Evolutionary conservation across 2,329 filamentous ascomycete genomes (phyloP), one percentile per base, ranked within the genome.

Genomic region (Bipolaris sorokiniana): DNA sequence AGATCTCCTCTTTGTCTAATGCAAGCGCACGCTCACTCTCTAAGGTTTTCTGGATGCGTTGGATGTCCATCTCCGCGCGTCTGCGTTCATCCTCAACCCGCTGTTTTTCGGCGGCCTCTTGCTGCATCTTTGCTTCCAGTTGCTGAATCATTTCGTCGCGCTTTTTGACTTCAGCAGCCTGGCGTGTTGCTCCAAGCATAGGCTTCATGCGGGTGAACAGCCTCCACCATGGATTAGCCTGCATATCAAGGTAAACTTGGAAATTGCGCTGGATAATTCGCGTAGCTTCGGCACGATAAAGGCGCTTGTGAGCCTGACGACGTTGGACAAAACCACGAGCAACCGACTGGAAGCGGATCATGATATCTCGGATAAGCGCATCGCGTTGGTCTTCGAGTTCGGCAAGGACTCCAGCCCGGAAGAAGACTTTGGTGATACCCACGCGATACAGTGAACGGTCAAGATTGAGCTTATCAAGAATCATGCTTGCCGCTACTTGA

Each of bases 1-100:
- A 99, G 58, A 99, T 99, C 70, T 99, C 95, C 73, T 99, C 96
- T 75, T 99, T 99, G 77, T 99, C 95, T 5, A 99, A 81, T 1
- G 95, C 95, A 40, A 99, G 83, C n/a, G 94, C 91, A 48, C 95
- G 88, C 77, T 99, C 96, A 64, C 93, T 97, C 76, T 99, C 96
- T 1, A 99, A 83, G 0, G 91, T 96, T 68, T 98, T 92, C 73
- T 97, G 93, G 45, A 98, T 91, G 31, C 90, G 88, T 65, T 93
- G 86, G 69, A 97, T 89, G 70, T 99, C 95, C 13, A 88, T 83
- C 66, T 98, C 90, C 1, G 91, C 90, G 59, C 92, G 90, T 40
- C 95, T 86, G 31, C 93, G 87, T 66, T 99, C 95, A 53, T 99
- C 95, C 70, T 99, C 95, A 0, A 99, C 81, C 62, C 87, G 90